phyloP scores from a whole-genome alignment of 805 yeast species.

The Metschnikowia colocasiae region DNA sequence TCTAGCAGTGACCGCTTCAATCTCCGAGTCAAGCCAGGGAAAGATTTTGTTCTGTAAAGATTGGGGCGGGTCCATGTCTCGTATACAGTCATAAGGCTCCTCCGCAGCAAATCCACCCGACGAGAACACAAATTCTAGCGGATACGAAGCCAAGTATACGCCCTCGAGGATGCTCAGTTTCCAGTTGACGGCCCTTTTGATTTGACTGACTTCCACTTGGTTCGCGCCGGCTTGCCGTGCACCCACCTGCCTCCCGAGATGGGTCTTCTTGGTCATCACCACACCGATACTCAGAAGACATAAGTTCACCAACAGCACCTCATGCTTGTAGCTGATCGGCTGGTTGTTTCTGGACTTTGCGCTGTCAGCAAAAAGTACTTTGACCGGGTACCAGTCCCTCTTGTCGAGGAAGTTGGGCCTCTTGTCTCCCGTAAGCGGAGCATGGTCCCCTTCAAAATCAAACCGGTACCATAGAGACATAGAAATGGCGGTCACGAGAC shows the following conservation, averaged over 20 bases:
- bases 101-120: slow-evolving; percentile 4
- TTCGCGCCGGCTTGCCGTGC: not conserved
- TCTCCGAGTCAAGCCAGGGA: slow-evolving; percentile 7
- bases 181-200: slow-evolving; percentile 1
- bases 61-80: slow-evolving; percentile 7
- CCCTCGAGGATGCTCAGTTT: not conserved
- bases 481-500: slow-evolving; percentile 6
- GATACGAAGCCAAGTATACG: not conserved
- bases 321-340: not conserved
- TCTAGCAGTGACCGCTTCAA: not conserved
- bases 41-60: slow-evolving; percentile 5
- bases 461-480: slow-evolving; percentile 11
- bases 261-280: not conserved
- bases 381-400: slow-evolving; percentile 5
- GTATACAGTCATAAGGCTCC: slow-evolving; percentile 4
- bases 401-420: slow-evolving; percentile 6
- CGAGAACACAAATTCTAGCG: not conserved
- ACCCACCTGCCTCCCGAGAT: not conserved
- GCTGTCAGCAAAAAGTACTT: slow-evolving; percentile 1
- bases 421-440: not conserved
- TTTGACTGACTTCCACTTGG: not conserved
- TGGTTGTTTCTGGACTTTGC: not conserved
- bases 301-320: not conserved
- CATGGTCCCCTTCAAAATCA: slow-evolving; percentile 3
- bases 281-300: not conserved